Evolutionary conservation across 1,139 yeast genomes (phyloP).

Genomic region (Lodderomyces pseudojiufengensis): DNA sequence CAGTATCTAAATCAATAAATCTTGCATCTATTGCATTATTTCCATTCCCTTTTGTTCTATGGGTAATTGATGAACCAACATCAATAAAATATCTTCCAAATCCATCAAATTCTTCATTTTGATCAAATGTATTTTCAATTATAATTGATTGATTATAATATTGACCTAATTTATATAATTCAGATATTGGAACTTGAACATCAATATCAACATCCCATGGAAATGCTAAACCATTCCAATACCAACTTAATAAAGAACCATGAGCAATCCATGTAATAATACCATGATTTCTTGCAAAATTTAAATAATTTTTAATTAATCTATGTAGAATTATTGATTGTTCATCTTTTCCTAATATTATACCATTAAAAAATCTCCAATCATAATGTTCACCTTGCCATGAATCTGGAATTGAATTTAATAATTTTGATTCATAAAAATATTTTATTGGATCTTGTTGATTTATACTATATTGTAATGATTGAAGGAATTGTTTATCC

Average conservation of each 20-base stretch:
- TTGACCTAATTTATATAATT: slow-evolving; percentile 38
- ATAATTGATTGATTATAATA: slow-evolving; percentile 42
- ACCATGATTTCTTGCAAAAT: slow-evolving; percentile 28
- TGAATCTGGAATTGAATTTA: slow-evolving; percentile 22
- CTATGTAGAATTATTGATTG: slow-evolving; percentile 25
- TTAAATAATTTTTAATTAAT: slow-evolving; percentile 31
- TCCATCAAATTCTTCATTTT: slow-evolving; percentile 32
- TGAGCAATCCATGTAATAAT: slow-evolving; percentile 42
- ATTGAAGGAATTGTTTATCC: slow-evolving; percentile 20
- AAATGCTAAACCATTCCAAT: slow-evolving; percentile 50
- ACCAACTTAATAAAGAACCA: slow-evolving; percentile 42
- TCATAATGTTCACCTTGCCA: slow-evolving; percentile 44
- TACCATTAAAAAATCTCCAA: slow-evolving; percentile 44
- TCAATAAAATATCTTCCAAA: slow-evolving; percentile 41
- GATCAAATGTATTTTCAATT: slow-evolving; percentile 26
- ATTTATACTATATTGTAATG: slow-evolving; percentile 17
- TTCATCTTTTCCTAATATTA: slow-evolving; percentile 18
- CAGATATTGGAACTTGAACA: slow-evolving; percentile 51
- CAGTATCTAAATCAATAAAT: slow-evolving; percentile 73
- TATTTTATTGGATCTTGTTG: slow-evolving; percentile 36
- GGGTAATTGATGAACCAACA: slow-evolving; percentile 35
- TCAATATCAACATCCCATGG: slow-evolving; percentile 58
- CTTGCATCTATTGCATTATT: slow-evolving; percentile 77
- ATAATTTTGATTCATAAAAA: slow-evolving; percentile 48
- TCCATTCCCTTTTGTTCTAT: slow-evolving; percentile 34